These are phyloP conservation scores for Cladosporium sp. DNA, from an alignment of 2,329 filamentous ascomycete genomes.

Conservation along the genomic window DNA sequence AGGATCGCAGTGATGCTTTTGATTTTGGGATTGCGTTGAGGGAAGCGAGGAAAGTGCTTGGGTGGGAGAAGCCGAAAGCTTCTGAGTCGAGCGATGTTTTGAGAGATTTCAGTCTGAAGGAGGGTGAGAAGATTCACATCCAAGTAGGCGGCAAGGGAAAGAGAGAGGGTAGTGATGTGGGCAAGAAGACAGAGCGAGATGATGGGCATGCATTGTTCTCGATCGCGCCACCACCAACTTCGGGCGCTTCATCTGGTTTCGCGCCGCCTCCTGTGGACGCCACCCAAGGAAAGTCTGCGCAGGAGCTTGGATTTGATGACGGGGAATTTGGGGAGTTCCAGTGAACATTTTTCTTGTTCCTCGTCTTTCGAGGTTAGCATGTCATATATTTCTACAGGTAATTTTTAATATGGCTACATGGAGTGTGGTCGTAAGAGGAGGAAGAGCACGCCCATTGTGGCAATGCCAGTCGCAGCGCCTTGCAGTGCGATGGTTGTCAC, in stretches of 20 bases:
- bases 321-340: constrained; percentile 84
- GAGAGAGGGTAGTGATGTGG: constrained; percentile 31
- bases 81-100: constrained; percentile 43
- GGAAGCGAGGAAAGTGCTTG: constrained; percentile 68
- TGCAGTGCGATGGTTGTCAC: constrained; percentile 43
- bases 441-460: constrained; percentile 32
- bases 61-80: constrained; percentile 55
- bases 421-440: constrained; percentile 28
- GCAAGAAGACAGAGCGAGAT: constrained; percentile 37
- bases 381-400: constrained; percentile 1
- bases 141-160: constrained; percentile 62
- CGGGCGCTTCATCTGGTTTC: constrained; percentile 41
- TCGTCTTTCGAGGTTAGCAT: neutral
- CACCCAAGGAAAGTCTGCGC: constrained; percentile 31
- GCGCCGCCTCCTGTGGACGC: constrained; percentile 64
- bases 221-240: constrained; percentile 67
- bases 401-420: constrained; percentile 8
- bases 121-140: constrained; percentile 83
- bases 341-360: constrained; percentile 26
- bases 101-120: constrained; percentile 79
- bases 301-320: constrained; percentile 78
- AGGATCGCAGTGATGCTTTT: constrained; percentile 80
- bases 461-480: constrained; percentile 40
- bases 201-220: constrained; percentile 58
- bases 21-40: constrained; percentile 79